A percentile compares a stretch with the other conserved stretches of the same genome.
Evolutionary conservation across 2,329 filamentous ascomycete genomes (phyloP).

Genomic region (Microascus cirrosus): DNA sequence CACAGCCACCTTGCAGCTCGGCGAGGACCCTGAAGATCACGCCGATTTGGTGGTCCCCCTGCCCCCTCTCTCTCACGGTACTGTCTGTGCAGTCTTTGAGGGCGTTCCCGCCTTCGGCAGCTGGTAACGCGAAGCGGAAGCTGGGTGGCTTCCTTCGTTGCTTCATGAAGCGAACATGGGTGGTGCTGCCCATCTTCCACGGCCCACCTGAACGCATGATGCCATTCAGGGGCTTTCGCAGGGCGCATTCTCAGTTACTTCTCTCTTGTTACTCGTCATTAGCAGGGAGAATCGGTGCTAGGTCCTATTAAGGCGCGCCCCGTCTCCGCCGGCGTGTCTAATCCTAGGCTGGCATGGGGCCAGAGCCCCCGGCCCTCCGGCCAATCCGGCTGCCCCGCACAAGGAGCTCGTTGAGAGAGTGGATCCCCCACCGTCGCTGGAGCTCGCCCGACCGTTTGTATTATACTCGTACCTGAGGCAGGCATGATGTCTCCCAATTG

Average conservation of each 20-base stretch:
- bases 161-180: background rate
- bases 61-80: too few species aligned
- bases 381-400: background rate
- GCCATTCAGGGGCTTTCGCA: background rate
- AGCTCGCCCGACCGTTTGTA: background rate
- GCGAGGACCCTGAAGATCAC: too few species aligned
- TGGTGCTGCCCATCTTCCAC: background rate
- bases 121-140: too few species aligned
- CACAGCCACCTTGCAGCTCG: too few species aligned
- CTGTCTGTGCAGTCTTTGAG: too few species aligned
- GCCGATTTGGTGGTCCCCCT: too few species aligned
- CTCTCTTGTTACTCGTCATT: background rate
- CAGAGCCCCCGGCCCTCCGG: background rate
- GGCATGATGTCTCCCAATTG: background rate
- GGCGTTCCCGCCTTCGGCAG: too few species aligned
- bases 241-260: background rate
- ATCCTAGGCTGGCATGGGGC: background rate
- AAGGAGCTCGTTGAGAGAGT: background rate
- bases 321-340: background rate
- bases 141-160: too few species aligned
- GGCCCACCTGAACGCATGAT: background rate
- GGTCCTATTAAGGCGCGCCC: background rate
- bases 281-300: background rate
- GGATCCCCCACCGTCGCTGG: background rate
- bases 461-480: background rate